Percentiles rank a stretch among this genome's conserved stretches.
phyloP scores from a whole-genome alignment of 768 basidiomycete genomes.

The Psilocybe azurescens region DNA sequence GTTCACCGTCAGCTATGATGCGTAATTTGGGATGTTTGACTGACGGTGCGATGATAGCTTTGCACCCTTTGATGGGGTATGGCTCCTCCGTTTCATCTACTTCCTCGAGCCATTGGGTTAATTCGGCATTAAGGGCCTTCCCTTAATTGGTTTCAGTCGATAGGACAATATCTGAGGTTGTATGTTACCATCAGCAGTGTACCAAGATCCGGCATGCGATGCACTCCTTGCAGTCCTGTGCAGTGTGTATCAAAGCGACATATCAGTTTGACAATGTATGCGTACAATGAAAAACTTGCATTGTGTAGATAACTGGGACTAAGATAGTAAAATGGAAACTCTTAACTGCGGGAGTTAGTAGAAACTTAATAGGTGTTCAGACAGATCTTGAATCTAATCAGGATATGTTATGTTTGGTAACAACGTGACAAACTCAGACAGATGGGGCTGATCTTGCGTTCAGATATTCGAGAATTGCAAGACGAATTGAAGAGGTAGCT shows the following conservation, averaged over 20 bases:
- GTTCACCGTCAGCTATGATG: neutral
- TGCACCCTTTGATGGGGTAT: constrained; percentile 72
- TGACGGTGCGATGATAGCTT: constrained; percentile 95
- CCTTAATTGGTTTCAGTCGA: constrained; percentile 42
- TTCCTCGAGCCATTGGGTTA: constrained; percentile 64
- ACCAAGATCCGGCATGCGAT: constrained; percentile 93
- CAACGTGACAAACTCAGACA: constrained; percentile 15
- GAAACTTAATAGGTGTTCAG: constrained; percentile 1
- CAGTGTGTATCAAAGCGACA: neutral
- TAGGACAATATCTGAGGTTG: constrained; percentile 4
- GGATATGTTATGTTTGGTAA: constrained; percentile 8
- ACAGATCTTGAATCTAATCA: constrained; percentile 16
- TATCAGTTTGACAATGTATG: neutral
- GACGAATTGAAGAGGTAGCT: constrained; percentile 13
- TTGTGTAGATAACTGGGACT: constrained; percentile 5
- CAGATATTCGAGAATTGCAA: no score
- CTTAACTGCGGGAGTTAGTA: neutral
- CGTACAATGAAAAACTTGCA: constrained; percentile 21
- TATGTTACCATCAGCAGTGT: constrained; percentile 65
- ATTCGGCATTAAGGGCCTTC: constrained; percentile 60
- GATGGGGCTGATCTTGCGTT: neutral
- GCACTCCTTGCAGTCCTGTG: constrained; percentile 50
- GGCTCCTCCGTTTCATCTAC: constrained; percentile 49
- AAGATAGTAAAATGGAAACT: neutral
- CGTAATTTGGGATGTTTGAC: constrained; percentile 34